These are phyloP conservation scores for Coniferiporia sulphurascens DNA, from an alignment of 1,284 basidiomycete species.

Conservation along the genomic window DNA sequence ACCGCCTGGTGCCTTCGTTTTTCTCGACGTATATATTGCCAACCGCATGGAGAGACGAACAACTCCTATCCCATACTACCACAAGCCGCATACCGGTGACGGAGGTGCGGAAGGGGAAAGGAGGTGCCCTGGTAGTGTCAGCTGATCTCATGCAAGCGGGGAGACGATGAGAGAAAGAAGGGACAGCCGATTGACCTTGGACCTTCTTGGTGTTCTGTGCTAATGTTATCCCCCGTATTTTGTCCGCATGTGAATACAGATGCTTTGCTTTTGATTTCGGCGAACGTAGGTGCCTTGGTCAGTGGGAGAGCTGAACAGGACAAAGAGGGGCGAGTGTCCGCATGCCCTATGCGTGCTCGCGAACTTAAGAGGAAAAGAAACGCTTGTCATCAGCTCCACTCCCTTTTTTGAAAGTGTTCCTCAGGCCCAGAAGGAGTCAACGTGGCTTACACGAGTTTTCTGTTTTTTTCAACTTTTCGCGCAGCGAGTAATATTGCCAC, in stretches of 20 bases:
- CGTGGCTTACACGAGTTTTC: constrained; percentile 5
- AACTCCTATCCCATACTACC: neutral
- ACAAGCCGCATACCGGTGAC: neutral
- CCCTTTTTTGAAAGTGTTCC: neutral
- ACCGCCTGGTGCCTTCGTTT: constrained; percentile 7
- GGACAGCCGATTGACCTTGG: neutral
- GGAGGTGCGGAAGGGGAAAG: neutral
- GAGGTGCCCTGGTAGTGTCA: neutral
- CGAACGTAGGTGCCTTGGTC: neutral
- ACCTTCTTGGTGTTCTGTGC: constrained; percentile 13
- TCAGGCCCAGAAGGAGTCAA: neutral
- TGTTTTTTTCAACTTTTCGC: neutral
- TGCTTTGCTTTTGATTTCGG: neutral
- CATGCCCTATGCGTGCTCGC: constrained; percentile 14
- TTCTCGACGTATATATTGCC: constrained; percentile 11
- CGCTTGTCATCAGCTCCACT: constrained; percentile 8
- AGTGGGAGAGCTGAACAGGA: constrained; percentile 14
- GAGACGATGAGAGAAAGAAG: constrained; percentile 13
- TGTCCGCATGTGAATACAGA: constrained; percentile 17
- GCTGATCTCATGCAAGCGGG: neutral
- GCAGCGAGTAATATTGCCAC: constrained; percentile 1
- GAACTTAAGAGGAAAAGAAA: constrained; percentile 2
- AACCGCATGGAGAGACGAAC: constrained; percentile 9
- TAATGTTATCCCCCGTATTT: constrained; percentile 14
- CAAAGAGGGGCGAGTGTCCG: constrained; percentile 7